phyloP scores from a whole-genome alignment of 805 yeast genomes.

The Debaryomyces prosopidis region DNA sequence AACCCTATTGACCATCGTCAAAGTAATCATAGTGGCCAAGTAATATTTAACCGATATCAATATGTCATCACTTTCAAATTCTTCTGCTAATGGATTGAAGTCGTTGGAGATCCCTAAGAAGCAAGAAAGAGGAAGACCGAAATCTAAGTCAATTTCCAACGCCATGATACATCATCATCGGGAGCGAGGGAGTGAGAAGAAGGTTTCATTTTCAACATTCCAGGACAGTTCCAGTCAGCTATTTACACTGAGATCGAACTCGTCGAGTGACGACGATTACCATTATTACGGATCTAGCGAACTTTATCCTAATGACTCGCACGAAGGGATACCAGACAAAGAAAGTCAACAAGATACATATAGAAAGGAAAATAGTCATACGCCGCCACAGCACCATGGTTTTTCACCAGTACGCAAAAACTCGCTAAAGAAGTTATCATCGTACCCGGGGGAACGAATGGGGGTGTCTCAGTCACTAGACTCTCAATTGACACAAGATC shows the following conservation, averaged over 20 bases:
- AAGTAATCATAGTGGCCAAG: too few relatives aligned
- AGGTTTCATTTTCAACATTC: constrained; percentile 16
- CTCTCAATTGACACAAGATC: constrained; percentile 7
- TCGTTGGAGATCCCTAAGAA: background rate
- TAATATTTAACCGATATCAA: background rate
- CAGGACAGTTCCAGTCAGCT: constrained; percentile 6
- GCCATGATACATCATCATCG: constrained; percentile 13
- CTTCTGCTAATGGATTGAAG: background rate
- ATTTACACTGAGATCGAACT: constrained; percentile 7
- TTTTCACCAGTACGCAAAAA: constrained; percentile 4
- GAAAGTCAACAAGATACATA: background rate
- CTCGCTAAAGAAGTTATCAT: constrained; percentile 13
- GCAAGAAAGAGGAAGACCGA: constrained; percentile 5
- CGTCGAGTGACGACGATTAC: constrained; percentile 9
- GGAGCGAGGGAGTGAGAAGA: constrained; percentile 8
- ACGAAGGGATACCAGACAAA: background rate
- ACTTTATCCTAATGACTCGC: background rate
- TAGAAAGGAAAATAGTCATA: background rate
- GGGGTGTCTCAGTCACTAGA: constrained; percentile 13
- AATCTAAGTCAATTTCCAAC: constrained; percentile 17
- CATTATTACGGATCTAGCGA: constrained; percentile 1
- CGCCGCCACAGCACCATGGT: background rate
- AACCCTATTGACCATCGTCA: too few relatives aligned
- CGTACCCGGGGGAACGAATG: constrained; percentile 17
- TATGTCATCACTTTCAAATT: background rate